Base-by-base conservation (phyloP, 1,139 yeast species). In the Hyphopichia buzzinii region DNA sequence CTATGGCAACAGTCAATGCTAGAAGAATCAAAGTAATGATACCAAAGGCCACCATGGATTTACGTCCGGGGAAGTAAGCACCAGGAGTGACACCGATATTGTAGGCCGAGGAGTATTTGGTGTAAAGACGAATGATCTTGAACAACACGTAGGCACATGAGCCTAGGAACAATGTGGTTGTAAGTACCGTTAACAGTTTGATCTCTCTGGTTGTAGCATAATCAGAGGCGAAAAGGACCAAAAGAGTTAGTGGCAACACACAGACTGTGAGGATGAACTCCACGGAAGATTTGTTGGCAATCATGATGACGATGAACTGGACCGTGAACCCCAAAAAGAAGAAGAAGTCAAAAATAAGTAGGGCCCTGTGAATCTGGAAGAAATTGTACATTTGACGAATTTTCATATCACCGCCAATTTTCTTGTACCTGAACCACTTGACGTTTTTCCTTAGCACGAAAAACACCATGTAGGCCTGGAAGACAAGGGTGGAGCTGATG, bases 281-380 rank as follows among this genome's bases (percentile, higher is more conserved):
- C 11, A 60, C 59, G 8, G 74, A 74, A 15, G 54, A 49, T 34
- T 58, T 60, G 36, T 70, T 56, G 21, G 49, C 40, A 24, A 73
- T 58, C 59, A 75, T 72, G 37, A 76, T 72, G 27, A 74, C 77
- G 23, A 72, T 53, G 46, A 74, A 76, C 50, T 76, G 81, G 26
- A 75, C 64, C 1, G 80, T 73, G 51, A 75, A 76, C 1, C 79
- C 81, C 30, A 74, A 52, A 43, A 75, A 73, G 56, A 72, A 73
- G 61, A 72, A 74, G 37, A 73, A 67, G 44, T 68, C 75, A 44
- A 72, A 70, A 33, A 72, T 63, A 22, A 74, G 56, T 28, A 73
- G 55, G 4, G 72, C 55, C 30, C 74, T 48, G 49, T 70, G 74
- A 30, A 68, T 48, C 47, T 72, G 74, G 48, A 69, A 74, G 12